Evolutionary conservation across 2,329 filamentous ascomycete species (phyloP).

Genomic region (Cladosporium sp.): DNA sequence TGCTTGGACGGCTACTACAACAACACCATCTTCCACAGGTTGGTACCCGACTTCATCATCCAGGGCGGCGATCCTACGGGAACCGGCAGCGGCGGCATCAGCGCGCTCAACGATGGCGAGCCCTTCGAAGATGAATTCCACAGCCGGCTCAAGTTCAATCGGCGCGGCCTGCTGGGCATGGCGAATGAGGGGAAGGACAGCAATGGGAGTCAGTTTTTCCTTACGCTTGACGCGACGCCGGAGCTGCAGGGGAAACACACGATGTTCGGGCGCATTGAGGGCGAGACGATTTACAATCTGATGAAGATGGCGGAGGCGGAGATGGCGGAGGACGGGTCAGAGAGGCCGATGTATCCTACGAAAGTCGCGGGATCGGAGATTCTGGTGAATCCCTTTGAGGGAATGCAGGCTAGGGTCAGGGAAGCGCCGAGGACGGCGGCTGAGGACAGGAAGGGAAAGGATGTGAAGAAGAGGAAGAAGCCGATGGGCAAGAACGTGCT

Average conservation of each 20-base stretch:
- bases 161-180: conserved; percentile 89
- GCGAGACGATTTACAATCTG: conserved; percentile 93
- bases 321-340: conserved; percentile 65
- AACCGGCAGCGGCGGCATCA: conserved; percentile 84
- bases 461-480: conserved; percentile 58
- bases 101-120: conserved; percentile 80
- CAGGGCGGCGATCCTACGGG: conserved; percentile 94
- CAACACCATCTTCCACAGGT: conserved; percentile 85
- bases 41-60: conserved; percentile 85
- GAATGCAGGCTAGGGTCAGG: conserved; percentile 65
- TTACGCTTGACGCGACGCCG: conserved; percentile 75
- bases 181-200: conserved; percentile 79
- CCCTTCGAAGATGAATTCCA: conserved; percentile 87
- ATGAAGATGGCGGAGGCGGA: conserved; percentile 90
- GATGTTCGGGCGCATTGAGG: conserved; percentile 83
- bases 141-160: conserved; percentile 84
- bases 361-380: conserved; percentile 71
- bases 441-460: conserved; percentile 45
- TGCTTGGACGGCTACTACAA: conserved; percentile 95
- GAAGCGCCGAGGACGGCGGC: conserved; percentile 46
- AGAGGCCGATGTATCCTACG: conserved; percentile 79
- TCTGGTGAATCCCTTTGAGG: conserved; percentile 73
- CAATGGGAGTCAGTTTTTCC: conserved; percentile 96
- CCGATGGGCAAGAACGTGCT: conserved; percentile 70
- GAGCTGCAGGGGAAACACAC: conserved; percentile 89